Evolutionary conservation across 2,329 filamentous ascomycete species (phyloP).

Genomic region (Calonectria fujianensis): DNA sequence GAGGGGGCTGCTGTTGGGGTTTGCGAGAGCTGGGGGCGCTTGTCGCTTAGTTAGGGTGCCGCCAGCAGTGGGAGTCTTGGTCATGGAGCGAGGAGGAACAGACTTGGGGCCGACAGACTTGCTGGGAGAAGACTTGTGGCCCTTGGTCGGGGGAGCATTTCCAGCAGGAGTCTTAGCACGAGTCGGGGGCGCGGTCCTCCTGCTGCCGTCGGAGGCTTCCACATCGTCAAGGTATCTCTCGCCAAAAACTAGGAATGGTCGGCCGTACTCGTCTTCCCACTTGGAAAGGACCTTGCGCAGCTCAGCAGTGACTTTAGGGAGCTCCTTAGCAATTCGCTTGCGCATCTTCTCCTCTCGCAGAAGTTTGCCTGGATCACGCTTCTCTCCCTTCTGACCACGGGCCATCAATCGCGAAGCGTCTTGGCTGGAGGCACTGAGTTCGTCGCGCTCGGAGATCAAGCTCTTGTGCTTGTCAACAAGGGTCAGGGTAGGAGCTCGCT

Average conservation of each 20-base stretch:
- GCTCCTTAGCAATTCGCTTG: constrained; percentile 95
- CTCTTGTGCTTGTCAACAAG: constrained; percentile 89
- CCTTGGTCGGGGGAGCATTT: constrained; percentile 69
- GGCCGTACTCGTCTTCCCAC: constrained; percentile 96
- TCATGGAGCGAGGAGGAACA: constrained; percentile 62
- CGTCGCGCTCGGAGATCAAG: constrained; percentile 89
- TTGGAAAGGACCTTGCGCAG: constrained; percentile 86
- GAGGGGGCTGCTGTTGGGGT: constrained; percentile 57
- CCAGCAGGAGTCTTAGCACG: constrained; percentile 85
- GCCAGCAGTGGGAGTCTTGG: constrained; percentile 74
- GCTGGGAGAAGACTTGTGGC: constrained; percentile 58
- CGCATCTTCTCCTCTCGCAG: constrained; percentile 98
- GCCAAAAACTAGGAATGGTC: constrained; percentile 94
- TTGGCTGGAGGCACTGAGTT: constrained; percentile 92
- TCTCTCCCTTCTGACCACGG: constrained; percentile 94
- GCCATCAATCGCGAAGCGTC: constrained; percentile 95
- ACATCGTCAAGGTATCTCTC: constrained; percentile 92
- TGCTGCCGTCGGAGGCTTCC: constrained; percentile 75
- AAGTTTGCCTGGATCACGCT: constrained; percentile 93
- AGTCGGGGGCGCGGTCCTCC: constrained; percentile 69
- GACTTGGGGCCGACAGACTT: constrained; percentile 57
- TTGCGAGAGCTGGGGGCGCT: constrained; percentile 46
- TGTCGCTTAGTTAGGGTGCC: constrained; percentile 56
- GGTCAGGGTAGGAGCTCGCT: constrained; percentile 88
- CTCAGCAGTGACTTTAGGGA: constrained; percentile 93